phyloP scores from a whole-genome alignment of 129 eudicot species.

The Chrysanthemum lavandulifolium region DNA sequence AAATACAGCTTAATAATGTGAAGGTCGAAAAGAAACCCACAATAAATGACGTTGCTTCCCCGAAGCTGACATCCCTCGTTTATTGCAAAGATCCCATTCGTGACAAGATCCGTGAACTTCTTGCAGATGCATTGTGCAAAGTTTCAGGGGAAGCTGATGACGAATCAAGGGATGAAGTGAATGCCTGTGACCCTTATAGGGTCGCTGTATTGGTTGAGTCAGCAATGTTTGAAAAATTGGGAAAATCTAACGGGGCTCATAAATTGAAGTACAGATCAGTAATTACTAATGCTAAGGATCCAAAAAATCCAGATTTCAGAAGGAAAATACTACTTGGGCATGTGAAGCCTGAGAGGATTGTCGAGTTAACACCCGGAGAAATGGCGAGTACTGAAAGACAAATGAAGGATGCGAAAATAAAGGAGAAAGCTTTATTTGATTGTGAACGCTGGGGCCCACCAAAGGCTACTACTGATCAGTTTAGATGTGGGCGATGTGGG shows the following conservation, averaged over 20 bases:
- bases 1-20: constrained; percentile 36
- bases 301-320: constrained; percentile 84
- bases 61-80: constrained; percentile 59
- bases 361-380: constrained; percentile 66
- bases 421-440: constrained; percentile 73
- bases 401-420: constrained; percentile 51
- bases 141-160: constrained; percentile 59
- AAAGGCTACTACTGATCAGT: constrained; percentile 71
- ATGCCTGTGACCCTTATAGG: constrained; percentile 62
- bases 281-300: constrained; percentile 72
- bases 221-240: constrained; percentile 87
- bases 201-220: constrained; percentile 75
- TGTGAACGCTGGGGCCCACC: constrained; percentile 69
- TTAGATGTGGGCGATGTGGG: constrained; percentile 73
- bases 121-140: constrained; percentile 70
- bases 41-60: constrained; percentile 30
- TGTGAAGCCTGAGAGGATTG: constrained; percentile 47
- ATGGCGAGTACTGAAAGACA: constrained; percentile 81
- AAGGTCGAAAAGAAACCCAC: constrained; percentile 31
- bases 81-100: constrained; percentile 56
- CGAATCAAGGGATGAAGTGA: constrained; percentile 38
- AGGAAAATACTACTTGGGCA: constrained; percentile 73
- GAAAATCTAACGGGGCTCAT: constrained; percentile 62
- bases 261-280: constrained; percentile 70
- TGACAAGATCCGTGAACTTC: constrained; percentile 76